A percentile compares a stretch with the other conserved stretches of the same genome.
Conservation (phyloP, 805 yeast species). For the Wickerhamiella spandovensis region DNA sequence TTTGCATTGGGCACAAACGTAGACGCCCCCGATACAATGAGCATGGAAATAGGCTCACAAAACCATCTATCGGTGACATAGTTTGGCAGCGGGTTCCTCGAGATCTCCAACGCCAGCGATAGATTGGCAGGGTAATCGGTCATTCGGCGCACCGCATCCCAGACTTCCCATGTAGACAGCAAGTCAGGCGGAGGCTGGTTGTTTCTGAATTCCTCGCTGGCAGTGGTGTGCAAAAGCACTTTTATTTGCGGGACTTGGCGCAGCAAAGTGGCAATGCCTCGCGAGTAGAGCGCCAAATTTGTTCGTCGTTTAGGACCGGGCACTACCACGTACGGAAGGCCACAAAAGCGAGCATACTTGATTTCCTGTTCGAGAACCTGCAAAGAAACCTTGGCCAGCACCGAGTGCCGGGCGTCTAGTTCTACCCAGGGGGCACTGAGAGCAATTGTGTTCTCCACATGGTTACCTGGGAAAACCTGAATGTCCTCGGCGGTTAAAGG, state of each 20-base stretch:
- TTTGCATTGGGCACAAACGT: conserved; percentile 46
- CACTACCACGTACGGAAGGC: conserved; percentile 39
- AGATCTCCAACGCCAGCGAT: conserved; percentile 65
- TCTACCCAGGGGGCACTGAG: conserved; percentile 59
- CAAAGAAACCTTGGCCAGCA: conserved; percentile 38
- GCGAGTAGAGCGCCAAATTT: conserved; percentile 39
- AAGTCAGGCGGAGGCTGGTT: conserved; percentile 26
- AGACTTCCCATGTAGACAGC: conserved; percentile 58
- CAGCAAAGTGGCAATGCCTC: conserved; percentile 27
- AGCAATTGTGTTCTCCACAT: conserved; percentile 36
- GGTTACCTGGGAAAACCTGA: conserved; percentile 31
- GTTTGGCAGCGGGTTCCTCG: conserved; percentile 42
- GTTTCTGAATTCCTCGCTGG: conserved; percentile 31
- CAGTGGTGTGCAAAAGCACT: conserved; percentile 22
- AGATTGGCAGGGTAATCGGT: conserved; percentile 42
- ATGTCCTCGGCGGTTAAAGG: conserved; percentile 32
- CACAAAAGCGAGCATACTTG: conserved; percentile 44
- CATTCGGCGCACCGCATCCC: conserved; percentile 50
- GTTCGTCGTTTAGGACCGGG: conserved; percentile 52
- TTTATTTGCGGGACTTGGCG: conserved; percentile 19
- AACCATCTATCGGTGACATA: conserved; percentile 47
- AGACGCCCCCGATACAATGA: conserved; percentile 38
- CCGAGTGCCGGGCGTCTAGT: conserved; percentile 38
- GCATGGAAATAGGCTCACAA: conserved; percentile 50
- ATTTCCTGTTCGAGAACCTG: conserved; percentile 49